Evolutionary conservation across 1,284 basidiomycete genomes (phyloP).

Genomic region (Serendipita sp.): DNA sequence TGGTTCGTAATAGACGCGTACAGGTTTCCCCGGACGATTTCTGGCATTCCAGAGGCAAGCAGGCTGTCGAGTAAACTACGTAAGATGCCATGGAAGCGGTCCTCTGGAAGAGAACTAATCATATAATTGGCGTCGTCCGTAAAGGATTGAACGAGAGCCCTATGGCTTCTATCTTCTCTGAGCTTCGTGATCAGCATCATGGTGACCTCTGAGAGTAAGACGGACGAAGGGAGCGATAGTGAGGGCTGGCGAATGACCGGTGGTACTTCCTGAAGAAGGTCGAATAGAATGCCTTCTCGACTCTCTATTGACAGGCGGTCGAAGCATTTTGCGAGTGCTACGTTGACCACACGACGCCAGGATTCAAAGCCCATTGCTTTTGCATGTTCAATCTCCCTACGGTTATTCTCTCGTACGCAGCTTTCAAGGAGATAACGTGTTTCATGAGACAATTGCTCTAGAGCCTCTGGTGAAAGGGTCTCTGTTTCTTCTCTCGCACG

Average conservation of each 20-base stretch:
- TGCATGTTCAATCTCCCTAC: conserved; percentile 63
- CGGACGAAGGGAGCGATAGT: conserved; percentile 56
- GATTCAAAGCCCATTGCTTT: conserved; percentile 58
- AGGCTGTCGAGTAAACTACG: conserved; percentile 66
- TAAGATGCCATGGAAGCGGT: conserved; percentile 66
- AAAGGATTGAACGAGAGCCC: conserved; percentile 46
- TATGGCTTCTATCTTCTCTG: conserved; percentile 58
- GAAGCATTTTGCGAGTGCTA: conserved; percentile 74
- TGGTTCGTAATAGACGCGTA: conserved; percentile 86
- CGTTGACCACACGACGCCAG: conserved; percentile 73
- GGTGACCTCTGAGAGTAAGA: conserved; percentile 70
- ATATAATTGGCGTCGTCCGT: conserved; percentile 41
- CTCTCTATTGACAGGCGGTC: conserved; percentile 62
- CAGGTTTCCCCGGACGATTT: conserved; percentile 90
- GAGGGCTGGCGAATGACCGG: conserved; percentile 41
- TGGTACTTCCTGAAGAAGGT: conserved; percentile 68
- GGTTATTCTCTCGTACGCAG: conserved; percentile 75
- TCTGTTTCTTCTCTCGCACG: conserved; percentile 22
- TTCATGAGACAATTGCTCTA: conserved; percentile 58
- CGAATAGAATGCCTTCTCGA: conserved; percentile 76
- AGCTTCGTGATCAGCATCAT: conserved; percentile 76
- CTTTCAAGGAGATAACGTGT: conserved; percentile 65
- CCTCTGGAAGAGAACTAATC: conserved; percentile 57
- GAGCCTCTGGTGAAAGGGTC: conserved; percentile 52
- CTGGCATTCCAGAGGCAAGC: conserved; percentile 63